phyloP scores from a whole-genome alignment of 176 grass and related monocot genomes.

The Musa troglodytarum region DNA sequence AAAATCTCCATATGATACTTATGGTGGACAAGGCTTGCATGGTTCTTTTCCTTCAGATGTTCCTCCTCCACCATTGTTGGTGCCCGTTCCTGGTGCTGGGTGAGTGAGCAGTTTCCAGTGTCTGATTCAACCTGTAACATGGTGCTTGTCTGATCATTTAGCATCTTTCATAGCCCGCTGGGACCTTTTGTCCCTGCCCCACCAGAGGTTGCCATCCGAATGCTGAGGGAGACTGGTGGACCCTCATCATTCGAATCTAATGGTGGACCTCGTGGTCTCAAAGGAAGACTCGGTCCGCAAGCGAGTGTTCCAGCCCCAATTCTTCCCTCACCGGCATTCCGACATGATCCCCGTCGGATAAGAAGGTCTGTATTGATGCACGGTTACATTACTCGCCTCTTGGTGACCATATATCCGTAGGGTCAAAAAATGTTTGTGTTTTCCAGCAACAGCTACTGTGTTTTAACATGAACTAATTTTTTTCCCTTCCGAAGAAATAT shows the following conservation, averaged over 20 bases:
- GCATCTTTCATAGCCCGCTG: conserved; percentile 47
- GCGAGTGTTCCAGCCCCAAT: conserved; percentile 40
- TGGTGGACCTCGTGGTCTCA: conserved; percentile 37
- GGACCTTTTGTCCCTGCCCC: conserved; percentile 98
- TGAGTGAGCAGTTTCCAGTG: conserved; percentile 15
- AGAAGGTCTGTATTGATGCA: conserved; percentile 45
- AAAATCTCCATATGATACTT: conserved; percentile 76
- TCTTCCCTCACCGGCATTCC: conserved; percentile 73
- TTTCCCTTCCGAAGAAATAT: no score
- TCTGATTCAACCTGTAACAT: conserved; percentile 2
- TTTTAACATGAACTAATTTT: no score
- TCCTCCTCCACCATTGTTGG: conserved; percentile 70
- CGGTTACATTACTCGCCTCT: background rate
- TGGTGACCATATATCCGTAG: no score
- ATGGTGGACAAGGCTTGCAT: conserved; percentile 46
- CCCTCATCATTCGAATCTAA: conserved; percentile 47
- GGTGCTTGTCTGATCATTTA: background rate
- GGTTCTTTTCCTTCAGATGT: conserved; percentile 66
- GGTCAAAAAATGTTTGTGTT: background rate
- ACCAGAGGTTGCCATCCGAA: conserved; percentile 95
- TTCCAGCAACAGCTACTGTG: no score
- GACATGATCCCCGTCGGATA: conserved; percentile 78
- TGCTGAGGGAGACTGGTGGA: conserved; percentile 78
- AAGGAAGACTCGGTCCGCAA: conserved; percentile 52
- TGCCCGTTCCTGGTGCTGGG: conserved; percentile 98